Evolutionary conservation across 2,329 filamentous ascomycete species (phyloP).

Genomic region (Aspergillus piperis): DNA sequence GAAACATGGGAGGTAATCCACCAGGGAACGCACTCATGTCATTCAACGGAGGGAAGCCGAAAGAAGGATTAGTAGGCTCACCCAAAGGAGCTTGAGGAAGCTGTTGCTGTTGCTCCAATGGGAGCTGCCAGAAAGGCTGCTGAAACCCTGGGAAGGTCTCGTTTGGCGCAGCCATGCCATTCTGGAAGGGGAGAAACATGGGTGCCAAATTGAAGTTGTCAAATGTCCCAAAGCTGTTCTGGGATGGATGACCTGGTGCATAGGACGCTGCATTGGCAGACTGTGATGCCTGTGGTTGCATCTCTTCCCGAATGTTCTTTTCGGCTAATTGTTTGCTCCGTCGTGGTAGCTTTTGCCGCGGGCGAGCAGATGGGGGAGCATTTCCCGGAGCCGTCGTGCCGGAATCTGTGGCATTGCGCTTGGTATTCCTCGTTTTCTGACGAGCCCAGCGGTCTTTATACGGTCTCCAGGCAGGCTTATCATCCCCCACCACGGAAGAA

Average conservation of each 20-base stretch:
- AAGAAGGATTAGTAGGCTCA: conserved; percentile 9
- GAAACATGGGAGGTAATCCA: conserved; percentile 15
- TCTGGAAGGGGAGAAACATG: conserved; percentile 6
- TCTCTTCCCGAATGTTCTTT: neutral
- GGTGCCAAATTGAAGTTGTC: conserved; percentile 14
- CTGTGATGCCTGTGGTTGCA: neutral
- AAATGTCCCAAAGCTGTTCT: neutral
- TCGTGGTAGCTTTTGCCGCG: neutral
- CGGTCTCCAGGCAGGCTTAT: conserved; percentile 21
- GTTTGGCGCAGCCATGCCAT: neutral
- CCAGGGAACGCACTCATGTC: conserved; percentile 9
- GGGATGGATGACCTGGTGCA: neutral
- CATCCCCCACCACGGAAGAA: neutral
- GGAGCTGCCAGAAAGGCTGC: conserved; percentile 10
- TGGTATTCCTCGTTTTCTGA: conserved; percentile 14
- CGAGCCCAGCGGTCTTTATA: conserved; percentile 20
- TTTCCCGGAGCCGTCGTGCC: neutral
- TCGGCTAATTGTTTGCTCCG: neutral
- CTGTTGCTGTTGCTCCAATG: conserved; percentile 5
- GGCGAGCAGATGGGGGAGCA: neutral
- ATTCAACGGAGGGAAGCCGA: conserved; percentile 15
- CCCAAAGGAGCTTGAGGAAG: conserved; percentile 8
- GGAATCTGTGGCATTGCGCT: neutral
- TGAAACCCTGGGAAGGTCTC: conserved; percentile 2
- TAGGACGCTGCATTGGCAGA: neutral